Percentiles rank a stretch among this genome's conserved stretches.
These are phyloP conservation scores for Fusarium transvaalense DNA, from an alignment of 2,329 filamentous ascomycete genomes.

Conservation along the genomic window DNA sequence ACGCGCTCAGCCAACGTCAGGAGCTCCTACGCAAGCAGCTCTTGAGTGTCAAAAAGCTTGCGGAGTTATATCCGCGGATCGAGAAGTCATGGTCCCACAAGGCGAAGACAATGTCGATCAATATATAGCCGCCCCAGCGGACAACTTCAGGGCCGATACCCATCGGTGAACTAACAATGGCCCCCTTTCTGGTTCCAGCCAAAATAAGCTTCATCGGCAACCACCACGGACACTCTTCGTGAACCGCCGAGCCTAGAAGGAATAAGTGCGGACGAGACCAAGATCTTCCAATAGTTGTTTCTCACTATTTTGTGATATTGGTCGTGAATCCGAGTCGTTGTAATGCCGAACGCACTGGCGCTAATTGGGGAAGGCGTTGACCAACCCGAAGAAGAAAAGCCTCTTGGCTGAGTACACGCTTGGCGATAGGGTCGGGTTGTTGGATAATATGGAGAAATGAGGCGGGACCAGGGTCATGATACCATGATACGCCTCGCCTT, in stretches of 20 bases:
- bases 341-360: constrained; percentile 23
- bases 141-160: constrained; percentile 1
- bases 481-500: constrained; percentile 1
- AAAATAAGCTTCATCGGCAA: constrained; percentile 1
- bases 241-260: constrained; percentile 6
- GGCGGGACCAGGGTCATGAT: constrained; percentile 22
- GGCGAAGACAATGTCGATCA: constrained; percentile 16
- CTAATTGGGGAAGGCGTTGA: constrained; percentile 33
- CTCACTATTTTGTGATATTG: constrained; percentile 19
- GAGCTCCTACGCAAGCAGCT: constrained; percentile 14
- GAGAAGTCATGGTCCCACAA: neutral
- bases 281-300: neutral
- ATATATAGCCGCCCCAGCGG: neutral
- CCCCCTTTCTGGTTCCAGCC: neutral
- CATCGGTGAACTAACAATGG: neutral
- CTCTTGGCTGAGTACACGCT: constrained; percentile 26
- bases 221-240: neutral
- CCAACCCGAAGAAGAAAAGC: constrained; percentile 36
- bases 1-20: constrained; percentile 5
- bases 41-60: neutral
- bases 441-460: constrained; percentile 29
- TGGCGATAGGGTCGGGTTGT: constrained; percentile 29
- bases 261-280: constrained; percentile 11
- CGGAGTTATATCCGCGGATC: constrained; percentile 1
- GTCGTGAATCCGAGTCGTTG: constrained; percentile 27